phyloP scores from a whole-genome alignment of 495 filamentous ascomycete genomes.

The Penicillium waksmanii region DNA sequence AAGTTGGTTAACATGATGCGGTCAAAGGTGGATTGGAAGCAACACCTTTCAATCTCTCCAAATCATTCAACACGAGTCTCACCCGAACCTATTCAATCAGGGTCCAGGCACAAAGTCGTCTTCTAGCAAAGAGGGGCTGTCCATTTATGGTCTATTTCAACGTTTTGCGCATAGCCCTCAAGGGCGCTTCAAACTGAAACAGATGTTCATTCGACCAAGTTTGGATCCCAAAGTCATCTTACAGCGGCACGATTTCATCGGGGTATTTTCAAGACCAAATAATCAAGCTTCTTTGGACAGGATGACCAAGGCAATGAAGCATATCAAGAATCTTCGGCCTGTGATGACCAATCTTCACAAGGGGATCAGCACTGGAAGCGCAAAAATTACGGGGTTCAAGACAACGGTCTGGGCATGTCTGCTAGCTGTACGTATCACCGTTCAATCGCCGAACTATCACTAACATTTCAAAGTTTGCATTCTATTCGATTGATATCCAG shows the following conservation, averaged over 20 bases:
- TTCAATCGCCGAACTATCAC: constrained; percentile 24
- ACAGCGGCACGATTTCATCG: constrained; percentile 73
- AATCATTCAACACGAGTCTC: constrained; percentile 80
- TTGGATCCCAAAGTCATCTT: constrained; percentile 67
- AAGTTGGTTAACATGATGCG: background rate
- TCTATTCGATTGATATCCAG: constrained; percentile 68
- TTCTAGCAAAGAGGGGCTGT: constrained; percentile 85
- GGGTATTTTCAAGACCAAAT: constrained; percentile 68
- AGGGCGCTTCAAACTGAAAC: constrained; percentile 73
- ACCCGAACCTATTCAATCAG: constrained; percentile 83
- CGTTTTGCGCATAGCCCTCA: constrained; percentile 80
- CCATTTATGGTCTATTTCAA: constrained; percentile 82
- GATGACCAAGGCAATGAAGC: constrained; percentile 67
- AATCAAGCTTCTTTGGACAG: constrained; percentile 61
- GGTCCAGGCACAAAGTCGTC: constrained; percentile 69
- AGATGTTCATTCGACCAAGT: constrained; percentile 84
- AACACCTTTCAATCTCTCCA: constrained; percentile 84
- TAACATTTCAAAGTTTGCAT: constrained; percentile 58
- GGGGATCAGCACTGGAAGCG: constrained; percentile 68
- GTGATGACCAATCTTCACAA: constrained; percentile 73
- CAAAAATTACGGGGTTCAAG: constrained; percentile 59
- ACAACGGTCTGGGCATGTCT: constrained; percentile 74
- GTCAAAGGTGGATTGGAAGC: constrained; percentile 70
- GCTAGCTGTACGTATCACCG: constrained; percentile 41
- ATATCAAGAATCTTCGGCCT: constrained; percentile 78